phyloP scores from a whole-genome alignment of 225 moss, liverwort and hornwort genomes.

The Antitrichia curtipendula region DNA sequence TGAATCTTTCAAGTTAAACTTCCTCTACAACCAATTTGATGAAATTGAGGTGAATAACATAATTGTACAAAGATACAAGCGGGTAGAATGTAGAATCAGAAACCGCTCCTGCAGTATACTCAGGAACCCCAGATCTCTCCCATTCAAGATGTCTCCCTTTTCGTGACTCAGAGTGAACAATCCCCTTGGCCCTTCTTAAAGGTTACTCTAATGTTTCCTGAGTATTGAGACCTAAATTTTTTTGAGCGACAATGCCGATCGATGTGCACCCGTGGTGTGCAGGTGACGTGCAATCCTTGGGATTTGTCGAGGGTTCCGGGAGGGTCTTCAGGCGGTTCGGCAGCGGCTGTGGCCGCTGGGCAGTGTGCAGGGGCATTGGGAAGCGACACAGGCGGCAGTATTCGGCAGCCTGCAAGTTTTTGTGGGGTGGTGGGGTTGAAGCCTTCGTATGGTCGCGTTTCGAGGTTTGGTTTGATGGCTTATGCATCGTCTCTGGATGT shows the following conservation, averaged over 20 bases:
- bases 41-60: not conserved
- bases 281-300: constrained; percentile 92
- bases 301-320: constrained; percentile 90
- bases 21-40: not conserved
- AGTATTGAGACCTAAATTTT: not conserved
- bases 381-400: constrained; percentile 89
- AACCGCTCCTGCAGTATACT: not conserved
- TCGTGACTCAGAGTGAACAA: not conserved
- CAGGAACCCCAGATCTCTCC: not conserved
- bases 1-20: not conserved
- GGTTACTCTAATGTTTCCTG: not conserved
- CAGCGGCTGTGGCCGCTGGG: constrained; percentile 79
- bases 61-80: not conserved
- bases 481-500: constrained; percentile 93
- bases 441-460: constrained; percentile 90
- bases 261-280: not conserved
- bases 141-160: not conserved
- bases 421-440: constrained; percentile 92
- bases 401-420: constrained; percentile 88
- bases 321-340: constrained; percentile 93
- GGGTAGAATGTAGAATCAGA: not conserved
- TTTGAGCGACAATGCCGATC: not conserved
- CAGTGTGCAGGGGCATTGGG: constrained; percentile 90
- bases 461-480: constrained; percentile 93
- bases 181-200: not conserved